These are phyloP conservation scores for Zymoseptoria passerinii DNA, from an alignment of 2,329 filamentous ascomycete genomes.

Conservation along the genomic window DNA sequence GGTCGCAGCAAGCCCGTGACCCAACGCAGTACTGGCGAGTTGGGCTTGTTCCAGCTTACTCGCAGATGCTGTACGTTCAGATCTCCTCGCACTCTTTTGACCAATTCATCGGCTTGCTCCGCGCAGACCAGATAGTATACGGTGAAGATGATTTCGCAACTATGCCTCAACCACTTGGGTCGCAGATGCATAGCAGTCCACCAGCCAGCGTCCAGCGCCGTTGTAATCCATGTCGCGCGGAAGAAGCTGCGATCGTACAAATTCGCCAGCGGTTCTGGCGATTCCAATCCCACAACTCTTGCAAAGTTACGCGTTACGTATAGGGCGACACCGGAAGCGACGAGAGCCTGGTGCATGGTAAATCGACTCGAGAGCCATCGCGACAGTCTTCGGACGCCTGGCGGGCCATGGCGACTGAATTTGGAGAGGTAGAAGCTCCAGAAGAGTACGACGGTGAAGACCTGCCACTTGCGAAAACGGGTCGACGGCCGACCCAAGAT, in stretches of 20 bases:
- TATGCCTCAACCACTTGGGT: slow-evolving; percentile 68
- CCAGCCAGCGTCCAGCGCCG: slow-evolving; percentile 89
- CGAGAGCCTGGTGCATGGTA: slow-evolving; percentile 82
- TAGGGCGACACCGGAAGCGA: slow-evolving; percentile 80
- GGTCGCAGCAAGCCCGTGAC: slow-evolving; percentile 67
- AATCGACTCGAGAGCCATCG: slow-evolving; percentile 59
- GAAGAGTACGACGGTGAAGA: slow-evolving; percentile 81
- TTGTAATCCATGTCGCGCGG: slow-evolving; percentile 92
- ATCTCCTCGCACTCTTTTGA: slow-evolving; percentile 76
- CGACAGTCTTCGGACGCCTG: slow-evolving; percentile 62
- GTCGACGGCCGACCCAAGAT: slow-evolving; percentile 19
- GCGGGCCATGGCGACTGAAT: slow-evolving; percentile 83
- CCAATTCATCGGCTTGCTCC: slow-evolving; percentile 93
- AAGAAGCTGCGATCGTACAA: slow-evolving; percentile 91
- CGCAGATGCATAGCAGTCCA: slow-evolving; percentile 96
- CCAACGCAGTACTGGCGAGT: slow-evolving; percentile 72
- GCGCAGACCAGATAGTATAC: slow-evolving; percentile 87
- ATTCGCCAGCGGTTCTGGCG: slow-evolving; percentile 86
- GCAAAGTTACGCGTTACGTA: slow-evolving; percentile 91
- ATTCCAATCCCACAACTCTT: slow-evolving; percentile 82
- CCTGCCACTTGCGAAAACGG: slow-evolving; percentile 32
- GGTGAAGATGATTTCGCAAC: slow-evolving; percentile 76
- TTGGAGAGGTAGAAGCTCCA: slow-evolving; percentile 79
- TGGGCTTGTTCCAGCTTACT: slow-evolving; percentile 92
- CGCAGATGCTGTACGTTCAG: slow-evolving; percentile 86